A percentile compares a stretch with the other conserved stretches of the same genome.
Conservation (phyloP, 305 asterid genomes). For the Ilex paraguariensis region DNA sequence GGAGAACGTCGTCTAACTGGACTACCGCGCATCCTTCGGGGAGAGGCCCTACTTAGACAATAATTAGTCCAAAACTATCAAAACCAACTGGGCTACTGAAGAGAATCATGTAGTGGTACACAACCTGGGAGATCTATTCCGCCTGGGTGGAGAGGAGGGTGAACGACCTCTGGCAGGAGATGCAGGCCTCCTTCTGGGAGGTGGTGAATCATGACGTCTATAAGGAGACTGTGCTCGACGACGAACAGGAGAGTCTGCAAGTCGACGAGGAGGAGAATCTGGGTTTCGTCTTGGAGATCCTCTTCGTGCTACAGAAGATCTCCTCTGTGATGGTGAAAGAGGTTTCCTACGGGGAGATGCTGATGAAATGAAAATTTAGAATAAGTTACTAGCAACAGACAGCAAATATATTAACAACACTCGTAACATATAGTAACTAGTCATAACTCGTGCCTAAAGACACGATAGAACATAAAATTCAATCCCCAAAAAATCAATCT, state of each 20-base stretch:
- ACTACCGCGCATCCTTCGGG: conserved; percentile 82
- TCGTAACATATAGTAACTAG: no score
- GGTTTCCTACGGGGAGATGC: conserved; percentile 84
- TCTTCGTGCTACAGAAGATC: conserved; percentile 81
- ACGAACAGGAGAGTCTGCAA: conserved; percentile 59
- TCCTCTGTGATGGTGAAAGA: conserved; percentile 68
- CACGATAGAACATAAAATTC: no score
- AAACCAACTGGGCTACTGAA: neutral
- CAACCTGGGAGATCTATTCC: conserved; percentile 82
- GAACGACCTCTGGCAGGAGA: conserved; percentile 86
- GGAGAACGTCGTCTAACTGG: conserved; percentile 87
- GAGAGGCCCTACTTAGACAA: conserved; percentile 58
- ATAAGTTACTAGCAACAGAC: neutral
- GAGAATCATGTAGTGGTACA: neutral
- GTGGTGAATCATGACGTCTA: conserved; percentile 76
- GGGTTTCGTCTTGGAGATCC: conserved; percentile 75
- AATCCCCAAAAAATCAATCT: no score
- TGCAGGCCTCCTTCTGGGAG: conserved; percentile 70
- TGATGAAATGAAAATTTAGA: conserved; percentile 25
- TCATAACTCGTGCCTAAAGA: no score
- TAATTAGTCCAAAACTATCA: conserved; percentile 17
- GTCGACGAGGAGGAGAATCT: conserved; percentile 70
- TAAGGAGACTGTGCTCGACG: conserved; percentile 66
- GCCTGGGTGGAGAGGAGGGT: conserved; percentile 79
- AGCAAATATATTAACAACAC: neutral